phyloP scores from a whole-genome alignment of 2,329 filamentous ascomycete genomes.

The Neopestalotiopsis sp. region DNA sequence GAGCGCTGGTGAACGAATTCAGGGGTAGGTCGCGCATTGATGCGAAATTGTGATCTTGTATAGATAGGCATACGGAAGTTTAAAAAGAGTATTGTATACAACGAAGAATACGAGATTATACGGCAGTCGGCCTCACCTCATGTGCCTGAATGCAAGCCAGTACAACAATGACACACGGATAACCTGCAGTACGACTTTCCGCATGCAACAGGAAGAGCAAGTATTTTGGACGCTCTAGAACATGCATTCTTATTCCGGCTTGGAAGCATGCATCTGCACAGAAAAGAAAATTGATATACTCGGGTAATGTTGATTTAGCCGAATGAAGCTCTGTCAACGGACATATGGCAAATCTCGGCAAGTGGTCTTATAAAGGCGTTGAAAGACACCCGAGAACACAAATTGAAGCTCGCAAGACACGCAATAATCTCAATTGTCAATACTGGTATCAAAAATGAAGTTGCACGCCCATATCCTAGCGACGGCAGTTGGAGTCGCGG shows the following conservation, averaged over 20 bases:
- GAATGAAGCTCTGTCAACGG: not conserved
- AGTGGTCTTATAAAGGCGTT: not conserved
- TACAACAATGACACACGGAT: too few relatives aligned
- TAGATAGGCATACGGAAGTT: not conserved
- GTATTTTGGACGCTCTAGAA: not conserved
- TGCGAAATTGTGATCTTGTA: slow-evolving; percentile 14
- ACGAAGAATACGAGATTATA: too few relatives aligned
- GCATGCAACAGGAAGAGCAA: not conserved
- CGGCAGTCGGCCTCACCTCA: too few relatives aligned
- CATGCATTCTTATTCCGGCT: not conserved
- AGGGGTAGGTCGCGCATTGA: slow-evolving; percentile 13
- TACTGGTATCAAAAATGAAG: not conserved
- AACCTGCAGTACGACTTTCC: not conserved
- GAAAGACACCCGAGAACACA: not conserved
- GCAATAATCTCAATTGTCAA: too few relatives aligned
- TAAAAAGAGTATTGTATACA: not conserved
- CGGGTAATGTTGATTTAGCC: slow-evolving; percentile 4
- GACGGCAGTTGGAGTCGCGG: not conserved
- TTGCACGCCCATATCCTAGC: not conserved
- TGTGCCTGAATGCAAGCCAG: too few relatives aligned
- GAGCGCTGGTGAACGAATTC: slow-evolving; percentile 12
- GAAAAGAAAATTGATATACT: not conserved
- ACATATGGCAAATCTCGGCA: not conserved
- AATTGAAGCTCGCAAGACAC: too few relatives aligned
- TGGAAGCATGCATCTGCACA: not conserved